phyloP scores from a whole-genome alignment of 225 moss, liverwort and hornwort species.

The Bryum argenteum region DNA sequence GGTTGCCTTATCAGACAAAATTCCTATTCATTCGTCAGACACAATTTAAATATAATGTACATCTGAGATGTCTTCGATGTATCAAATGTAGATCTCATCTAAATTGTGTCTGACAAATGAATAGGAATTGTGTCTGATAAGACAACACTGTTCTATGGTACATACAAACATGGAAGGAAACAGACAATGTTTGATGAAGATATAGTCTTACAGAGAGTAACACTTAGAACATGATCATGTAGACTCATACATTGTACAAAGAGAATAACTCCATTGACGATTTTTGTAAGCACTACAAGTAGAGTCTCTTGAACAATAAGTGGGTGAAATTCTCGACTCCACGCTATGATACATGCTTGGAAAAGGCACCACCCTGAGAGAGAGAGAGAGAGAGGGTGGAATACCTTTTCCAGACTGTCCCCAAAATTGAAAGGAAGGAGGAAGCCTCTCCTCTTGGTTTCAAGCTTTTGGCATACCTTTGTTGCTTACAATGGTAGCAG shows the following conservation, averaged over 20 bases:
- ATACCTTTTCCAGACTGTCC: conserved; percentile 29
- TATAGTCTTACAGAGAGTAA: neutral
- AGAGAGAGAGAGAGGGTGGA: conserved; percentile 23
- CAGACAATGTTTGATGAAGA: neutral
- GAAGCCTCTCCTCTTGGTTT: conserved; percentile 22
- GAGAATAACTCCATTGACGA: neutral
- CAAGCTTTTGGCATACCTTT: conserved; percentile 36
- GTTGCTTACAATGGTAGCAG: conserved; percentile 27
- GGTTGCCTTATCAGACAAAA: no score
- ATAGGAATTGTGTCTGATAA: no score
- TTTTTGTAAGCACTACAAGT: conserved; percentile 6
- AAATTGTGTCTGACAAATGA: no score
- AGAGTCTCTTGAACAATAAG: no score
- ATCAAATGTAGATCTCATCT: no score
- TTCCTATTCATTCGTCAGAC: no score
- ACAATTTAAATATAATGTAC: no score
- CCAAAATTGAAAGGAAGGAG: neutral
- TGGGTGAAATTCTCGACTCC: no score
- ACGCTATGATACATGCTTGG: conserved; percentile 35
- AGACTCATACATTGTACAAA: neutral
- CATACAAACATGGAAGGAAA: neutral
- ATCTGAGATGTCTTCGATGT: no score
- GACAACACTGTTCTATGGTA: no score
- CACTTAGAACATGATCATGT: neutral
- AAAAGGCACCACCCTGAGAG: conserved; percentile 35